Base-by-base conservation (phyloP, 148 eudicot genomes). In the Tetragonia tetragonoides region DNA sequence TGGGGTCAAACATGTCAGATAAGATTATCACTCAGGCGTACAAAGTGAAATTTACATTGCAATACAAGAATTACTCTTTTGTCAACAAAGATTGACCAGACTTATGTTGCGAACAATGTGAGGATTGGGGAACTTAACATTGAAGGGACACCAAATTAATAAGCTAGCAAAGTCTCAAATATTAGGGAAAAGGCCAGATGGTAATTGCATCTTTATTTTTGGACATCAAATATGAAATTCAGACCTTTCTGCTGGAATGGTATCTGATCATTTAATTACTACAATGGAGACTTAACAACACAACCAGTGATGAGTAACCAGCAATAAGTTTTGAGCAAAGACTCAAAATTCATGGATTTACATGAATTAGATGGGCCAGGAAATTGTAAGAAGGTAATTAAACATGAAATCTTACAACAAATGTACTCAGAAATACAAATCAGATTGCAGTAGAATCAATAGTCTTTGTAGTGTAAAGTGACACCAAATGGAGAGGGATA, bases 341-440 rank as follows among this genome's bases (percentile, higher is more conserved):
- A 68, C 44, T 44, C 54, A 44, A 68, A 41, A 42, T 10, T 40
- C 5, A 20, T 46, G 54, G 14, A 34, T 68, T 68, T 44, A 68
- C 70, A 41, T 8, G 23, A 21, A 68, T 21, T 1, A 40, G n/a
- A 10, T 20, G 24, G 49, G 72, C 9, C 54, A 6, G 21, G 57
- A 20, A 14, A 7, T 14, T 54, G n/a, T 46, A 23, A 28, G 40
- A 44, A 17, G 64, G 47, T 42, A 34, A 15, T 73, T 71, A 28
- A 76, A 73, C 18, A 62, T 10, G 51, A 41, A 40, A 74, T 56
- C 68, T 72, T 75, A 92, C 98, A n/a, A n/a, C n/a, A n/a, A n/a
- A n/a, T n/a, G n/a, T n/a, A n/a, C n/a, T n/a, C n/a, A n/a, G n/a
- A n/a, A n/a, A n/a, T n/a, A n/a, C n/a, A n/a, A n/a, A n/a, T n/a